A percentile compares a stretch with the other conserved stretches of the same genome.
Conservation (phyloP, 306 rosid genomes). For the Acacia melanoxylon region DNA sequence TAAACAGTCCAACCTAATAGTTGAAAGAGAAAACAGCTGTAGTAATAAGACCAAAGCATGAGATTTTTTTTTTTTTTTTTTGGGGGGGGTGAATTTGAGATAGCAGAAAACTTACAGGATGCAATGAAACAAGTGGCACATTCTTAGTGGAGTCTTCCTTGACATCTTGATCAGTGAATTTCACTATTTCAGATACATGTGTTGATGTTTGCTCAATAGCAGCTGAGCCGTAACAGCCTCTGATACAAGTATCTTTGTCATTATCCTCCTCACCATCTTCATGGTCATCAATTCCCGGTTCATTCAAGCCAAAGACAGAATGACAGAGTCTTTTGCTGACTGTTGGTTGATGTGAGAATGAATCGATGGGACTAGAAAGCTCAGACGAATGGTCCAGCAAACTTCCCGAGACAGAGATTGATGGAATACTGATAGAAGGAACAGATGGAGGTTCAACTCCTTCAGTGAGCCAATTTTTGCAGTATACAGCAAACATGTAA, state of each 20-base stretch:
- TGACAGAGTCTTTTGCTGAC: slow-evolving; percentile 74
- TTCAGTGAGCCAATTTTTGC: slow-evolving; percentile 85
- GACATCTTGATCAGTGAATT: slow-evolving; percentile 39
- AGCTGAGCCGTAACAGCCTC: slow-evolving; percentile 49
- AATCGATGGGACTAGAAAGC: slow-evolving; percentile 44
- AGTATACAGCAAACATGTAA: slow-evolving; percentile 57
- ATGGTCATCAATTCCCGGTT: slow-evolving; percentile 37
- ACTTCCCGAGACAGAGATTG: slow-evolving; percentile 39
- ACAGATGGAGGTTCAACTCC: slow-evolving; percentile 65
- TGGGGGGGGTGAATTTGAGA: neutral
- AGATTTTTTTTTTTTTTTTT: neutral
- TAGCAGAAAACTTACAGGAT: slow-evolving; percentile 46
- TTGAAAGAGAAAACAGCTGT: neutral
- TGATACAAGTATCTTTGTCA: slow-evolving; percentile 29
- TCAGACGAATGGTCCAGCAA: slow-evolving; percentile 50
- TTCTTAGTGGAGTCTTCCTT: slow-evolving; percentile 42
- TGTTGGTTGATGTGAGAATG: slow-evolving; percentile 67
- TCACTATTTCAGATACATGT: slow-evolving; percentile 41
- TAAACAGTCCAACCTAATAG: neutral
- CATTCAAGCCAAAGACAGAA: slow-evolving; percentile 50
- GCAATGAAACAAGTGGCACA: slow-evolving; percentile 34
- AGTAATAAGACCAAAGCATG: neutral
- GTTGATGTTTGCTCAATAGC: slow-evolving; percentile 40
- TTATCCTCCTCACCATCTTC: slow-evolving; percentile 42
- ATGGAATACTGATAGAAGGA: slow-evolving; percentile 65